Percentiles rank a stretch among this genome's conserved stretches.
These are phyloP conservation scores for Carpinus fangiana DNA, from an alignment of 306 rosid genomes.

Conservation along the genomic window DNA sequence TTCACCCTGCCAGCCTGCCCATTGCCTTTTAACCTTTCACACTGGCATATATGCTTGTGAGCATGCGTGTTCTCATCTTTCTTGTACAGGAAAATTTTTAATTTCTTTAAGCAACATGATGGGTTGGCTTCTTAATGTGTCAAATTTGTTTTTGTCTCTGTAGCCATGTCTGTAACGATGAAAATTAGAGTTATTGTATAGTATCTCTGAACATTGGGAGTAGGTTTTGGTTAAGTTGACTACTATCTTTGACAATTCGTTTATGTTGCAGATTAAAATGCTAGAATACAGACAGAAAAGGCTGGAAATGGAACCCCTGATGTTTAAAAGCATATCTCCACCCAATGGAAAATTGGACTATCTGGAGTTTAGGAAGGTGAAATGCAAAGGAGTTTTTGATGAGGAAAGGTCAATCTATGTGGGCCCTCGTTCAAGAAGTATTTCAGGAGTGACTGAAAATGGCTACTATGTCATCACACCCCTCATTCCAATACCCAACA, in stretches of 20 bases:
- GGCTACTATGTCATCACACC: slow-evolving; percentile 91
- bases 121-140: neutral
- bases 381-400: slow-evolving; percentile 70
- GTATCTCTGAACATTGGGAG: neutral
- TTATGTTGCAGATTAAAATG: slow-evolving; percentile 57
- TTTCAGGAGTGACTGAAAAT: slow-evolving; percentile 92
- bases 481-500: slow-evolving; percentile 58
- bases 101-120: neutral
- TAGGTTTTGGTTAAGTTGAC: slow-evolving; percentile 16
- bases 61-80: no score
- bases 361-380: slow-evolving; percentile 79
- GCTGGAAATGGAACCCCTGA: slow-evolving; percentile 74
- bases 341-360: slow-evolving; percentile 53
- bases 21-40: no score
- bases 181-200: neutral
- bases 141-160: neutral
- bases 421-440: slow-evolving; percentile 97
- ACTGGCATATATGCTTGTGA: no score
- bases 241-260: slow-evolving; percentile 10
- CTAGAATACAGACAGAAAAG: slow-evolving; percentile 73
- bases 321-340: slow-evolving; percentile 38
- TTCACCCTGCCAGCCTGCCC: no score
- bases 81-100: neutral
- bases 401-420: slow-evolving; percentile 75
- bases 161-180: no score